Percentiles rank a stretch among this genome's conserved stretches.
These are phyloP conservation scores for Phytophthora quininea DNA, from an alignment of 352 stramenopile genomes.

Conservation along the genomic window DNA sequence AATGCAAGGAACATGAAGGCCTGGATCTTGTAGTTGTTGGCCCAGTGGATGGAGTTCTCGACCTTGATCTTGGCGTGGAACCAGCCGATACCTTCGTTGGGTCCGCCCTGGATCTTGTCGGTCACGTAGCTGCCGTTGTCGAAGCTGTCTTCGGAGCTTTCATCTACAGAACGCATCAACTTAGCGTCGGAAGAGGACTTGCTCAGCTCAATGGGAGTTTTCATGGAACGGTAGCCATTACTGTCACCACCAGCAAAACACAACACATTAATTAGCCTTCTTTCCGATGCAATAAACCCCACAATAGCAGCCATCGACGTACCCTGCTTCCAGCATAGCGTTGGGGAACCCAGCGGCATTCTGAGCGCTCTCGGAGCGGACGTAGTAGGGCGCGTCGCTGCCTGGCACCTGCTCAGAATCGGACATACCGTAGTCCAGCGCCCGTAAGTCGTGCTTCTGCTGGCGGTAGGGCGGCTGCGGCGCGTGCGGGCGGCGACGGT, in stretches of 20 bases:
- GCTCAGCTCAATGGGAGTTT: slow-evolving; percentile 57
- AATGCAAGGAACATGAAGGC: slow-evolving; percentile 82
- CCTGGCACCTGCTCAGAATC: slow-evolving; percentile 20
- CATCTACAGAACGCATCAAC: slow-evolving; percentile 56
- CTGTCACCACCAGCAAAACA: slow-evolving; percentile 20
- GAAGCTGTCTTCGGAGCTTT: slow-evolving; percentile 80
- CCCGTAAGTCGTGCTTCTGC: slow-evolving; percentile 19
- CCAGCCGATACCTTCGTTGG: slow-evolving; percentile 75
- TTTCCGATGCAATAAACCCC: neutral
- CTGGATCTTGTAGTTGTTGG: slow-evolving; percentile 91
- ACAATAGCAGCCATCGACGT: slow-evolving; percentile 6
- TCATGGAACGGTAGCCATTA: slow-evolving; percentile 58
- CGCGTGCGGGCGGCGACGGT: slow-evolving; percentile 20
- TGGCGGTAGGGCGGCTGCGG: slow-evolving; percentile 36
- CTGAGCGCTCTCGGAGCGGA: slow-evolving; percentile 33
- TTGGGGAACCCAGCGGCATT: slow-evolving; percentile 27
- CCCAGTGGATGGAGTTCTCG: slow-evolving; percentile 84
- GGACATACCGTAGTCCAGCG: slow-evolving; percentile 18
- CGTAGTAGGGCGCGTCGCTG: slow-evolving; percentile 26
- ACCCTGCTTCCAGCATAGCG: slow-evolving; percentile 39
- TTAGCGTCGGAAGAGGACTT: slow-evolving; percentile 36
- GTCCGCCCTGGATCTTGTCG: slow-evolving; percentile 55
- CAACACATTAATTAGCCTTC: neutral
- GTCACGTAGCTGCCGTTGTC: slow-evolving; percentile 74
- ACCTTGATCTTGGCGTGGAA: slow-evolving; percentile 90